These are phyloP conservation scores for Kandelia obovata DNA, from an alignment of 345 rosid species.

Conservation along the genomic window DNA sequence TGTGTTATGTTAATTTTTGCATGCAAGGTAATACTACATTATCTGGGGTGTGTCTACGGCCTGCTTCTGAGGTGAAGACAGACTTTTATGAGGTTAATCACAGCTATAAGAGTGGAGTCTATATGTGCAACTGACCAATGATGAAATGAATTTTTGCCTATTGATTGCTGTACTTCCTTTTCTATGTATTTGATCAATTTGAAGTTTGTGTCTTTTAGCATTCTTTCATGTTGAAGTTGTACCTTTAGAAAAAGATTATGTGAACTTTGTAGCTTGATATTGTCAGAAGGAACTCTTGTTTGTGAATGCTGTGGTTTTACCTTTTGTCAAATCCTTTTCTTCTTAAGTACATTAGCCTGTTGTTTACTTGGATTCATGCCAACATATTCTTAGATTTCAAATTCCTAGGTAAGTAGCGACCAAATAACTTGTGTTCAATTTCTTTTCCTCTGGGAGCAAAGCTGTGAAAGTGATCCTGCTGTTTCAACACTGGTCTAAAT, in stretches of 20 bases:
- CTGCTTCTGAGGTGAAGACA: constrained; percentile 74
- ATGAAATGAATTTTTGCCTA: constrained; percentile 3
- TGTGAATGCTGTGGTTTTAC: constrained; percentile 1
- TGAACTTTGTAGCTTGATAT: constrained; percentile 10
- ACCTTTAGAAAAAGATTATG: constrained; percentile 17
- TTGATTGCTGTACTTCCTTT: constrained; percentile 10
- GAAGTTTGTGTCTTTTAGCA: constrained; percentile 21
- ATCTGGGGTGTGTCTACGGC: constrained; percentile 61
- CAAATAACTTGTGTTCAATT: not conserved
- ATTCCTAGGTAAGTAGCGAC: not conserved
- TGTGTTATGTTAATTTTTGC: constrained; percentile 72
- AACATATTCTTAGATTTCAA: not conserved
- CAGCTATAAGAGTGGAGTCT: constrained; percentile 73
- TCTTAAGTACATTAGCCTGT: not conserved
- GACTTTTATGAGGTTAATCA: constrained; percentile 79
- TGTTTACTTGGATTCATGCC: not conserved
- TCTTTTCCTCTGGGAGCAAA: not conserved
- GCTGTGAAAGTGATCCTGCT: not conserved
- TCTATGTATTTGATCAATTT: constrained; percentile 1
- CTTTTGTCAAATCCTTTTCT: not conserved
- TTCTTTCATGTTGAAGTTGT: constrained; percentile 33
- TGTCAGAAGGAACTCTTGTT: constrained; percentile 9
- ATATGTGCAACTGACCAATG: constrained; percentile 61
- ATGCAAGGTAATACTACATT: constrained; percentile 56
- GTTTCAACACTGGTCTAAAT: not conserved